Percentiles rank a stretch among this genome's conserved stretches.
These are phyloP conservation scores for Lasiodiplodia hormozganensis DNA, from an alignment of 2,329 filamentous ascomycete species.

Conservation along the genomic window DNA sequence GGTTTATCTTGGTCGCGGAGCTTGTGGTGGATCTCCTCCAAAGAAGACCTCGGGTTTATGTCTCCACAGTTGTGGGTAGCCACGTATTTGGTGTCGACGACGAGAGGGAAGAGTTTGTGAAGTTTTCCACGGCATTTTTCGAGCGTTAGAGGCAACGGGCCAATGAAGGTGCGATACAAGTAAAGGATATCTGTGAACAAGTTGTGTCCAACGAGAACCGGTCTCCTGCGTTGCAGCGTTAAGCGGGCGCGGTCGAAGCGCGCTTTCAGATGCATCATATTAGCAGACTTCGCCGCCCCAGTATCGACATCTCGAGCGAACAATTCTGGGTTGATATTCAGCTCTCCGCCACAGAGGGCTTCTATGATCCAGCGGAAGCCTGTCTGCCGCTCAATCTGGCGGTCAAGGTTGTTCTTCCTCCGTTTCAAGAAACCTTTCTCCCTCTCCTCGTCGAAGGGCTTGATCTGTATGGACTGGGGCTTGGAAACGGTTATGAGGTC, in stretches of 20 bases:
- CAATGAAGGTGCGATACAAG: constrained; percentile 68
- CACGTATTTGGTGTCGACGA: constrained; percentile 70
- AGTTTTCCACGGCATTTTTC: constrained; percentile 60
- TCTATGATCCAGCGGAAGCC: constrained; percentile 60
- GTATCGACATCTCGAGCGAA: constrained; percentile 44
- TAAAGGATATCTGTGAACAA: constrained; percentile 70
- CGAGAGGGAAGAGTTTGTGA: constrained; percentile 61
- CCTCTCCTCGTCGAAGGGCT: constrained; percentile 50
- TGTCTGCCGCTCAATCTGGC: constrained; percentile 45
- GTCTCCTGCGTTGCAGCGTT: constrained; percentile 53
- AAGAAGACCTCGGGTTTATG: constrained; percentile 56
- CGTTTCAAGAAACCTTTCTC: constrained; percentile 50
- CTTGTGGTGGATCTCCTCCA: constrained; percentile 57
- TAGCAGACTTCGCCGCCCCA: constrained; percentile 45
- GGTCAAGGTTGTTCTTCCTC: neutral
- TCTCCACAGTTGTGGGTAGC: constrained; percentile 63
- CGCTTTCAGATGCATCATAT: constrained; percentile 44
- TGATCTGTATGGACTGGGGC: constrained; percentile 52
- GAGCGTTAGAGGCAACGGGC: constrained; percentile 60
- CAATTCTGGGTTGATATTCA: constrained; percentile 47
- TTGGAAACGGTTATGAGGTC: constrained; percentile 52
- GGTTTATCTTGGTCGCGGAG: constrained; percentile 52
- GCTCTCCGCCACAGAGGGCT: constrained; percentile 49
- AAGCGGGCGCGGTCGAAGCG: constrained; percentile 50
- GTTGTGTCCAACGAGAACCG: constrained; percentile 69